A percentile compares a stretch with the other conserved stretches of the same genome.
These are phyloP conservation scores for Asterochloris erici DNA, from an alignment of 139 green algal genomes.

Conservation along the genomic window DNA sequence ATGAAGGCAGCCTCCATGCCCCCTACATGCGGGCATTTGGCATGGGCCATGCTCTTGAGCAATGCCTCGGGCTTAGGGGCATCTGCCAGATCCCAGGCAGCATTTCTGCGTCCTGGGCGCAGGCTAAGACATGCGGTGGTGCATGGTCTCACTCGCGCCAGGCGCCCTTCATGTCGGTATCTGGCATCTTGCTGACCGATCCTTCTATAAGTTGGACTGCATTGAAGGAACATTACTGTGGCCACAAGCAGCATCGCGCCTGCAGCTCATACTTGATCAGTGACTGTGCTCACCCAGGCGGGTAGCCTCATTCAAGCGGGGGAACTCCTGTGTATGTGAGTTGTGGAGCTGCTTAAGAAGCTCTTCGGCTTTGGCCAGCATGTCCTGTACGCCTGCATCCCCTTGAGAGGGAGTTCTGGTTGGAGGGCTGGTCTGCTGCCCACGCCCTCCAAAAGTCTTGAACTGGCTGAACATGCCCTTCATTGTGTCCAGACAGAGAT, in stretches of 20 bases:
- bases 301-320: constrained; percentile 9
- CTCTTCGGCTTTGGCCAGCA: constrained; percentile 13
- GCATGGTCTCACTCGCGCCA: constrained; percentile 10
- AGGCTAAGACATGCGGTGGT: too few species aligned
- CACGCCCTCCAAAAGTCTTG: too few species aligned
- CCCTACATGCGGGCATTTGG: too few species aligned
- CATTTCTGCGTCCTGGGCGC: too few species aligned
- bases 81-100: too few species aligned
- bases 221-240: background rate
- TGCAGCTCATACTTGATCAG: background rate
- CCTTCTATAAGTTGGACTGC: constrained; percentile 15
- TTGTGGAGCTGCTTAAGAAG: background rate
- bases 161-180: constrained; percentile 7
- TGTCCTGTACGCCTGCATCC: background rate
- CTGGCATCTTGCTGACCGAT: constrained; percentile 13
- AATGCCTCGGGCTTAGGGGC: too few species aligned
- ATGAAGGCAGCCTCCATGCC: too few species aligned
- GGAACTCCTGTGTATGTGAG: constrained; percentile 1
- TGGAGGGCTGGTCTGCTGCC: background rate
- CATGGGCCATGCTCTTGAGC: too few species aligned
- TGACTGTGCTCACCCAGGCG: background rate
- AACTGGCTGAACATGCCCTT: too few species aligned
- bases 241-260: background rate
- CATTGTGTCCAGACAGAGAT: too few species aligned
- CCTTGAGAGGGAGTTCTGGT: constrained; percentile 5